Evolutionary conservation across 2,329 filamentous ascomycete species (phyloP), one percentile per base, ranked within the genome.

Genomic region (Aureobasidium sp.): DNA sequence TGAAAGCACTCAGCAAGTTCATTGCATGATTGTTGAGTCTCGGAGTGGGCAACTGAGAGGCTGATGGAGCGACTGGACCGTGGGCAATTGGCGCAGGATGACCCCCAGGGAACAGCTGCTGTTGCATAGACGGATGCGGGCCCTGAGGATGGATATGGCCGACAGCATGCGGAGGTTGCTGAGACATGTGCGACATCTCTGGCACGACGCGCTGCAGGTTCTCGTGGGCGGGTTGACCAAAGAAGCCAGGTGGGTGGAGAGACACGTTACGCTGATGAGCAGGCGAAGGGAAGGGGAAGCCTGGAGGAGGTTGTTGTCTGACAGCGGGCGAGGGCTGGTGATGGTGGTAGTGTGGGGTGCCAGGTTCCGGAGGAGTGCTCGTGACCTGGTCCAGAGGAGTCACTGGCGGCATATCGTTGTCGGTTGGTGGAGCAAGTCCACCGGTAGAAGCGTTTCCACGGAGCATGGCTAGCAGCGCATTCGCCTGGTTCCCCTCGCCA

Each of bases 1-100:
- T 85, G 73, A 87, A 85, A 1, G 80, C 77, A 65, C 80, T 82
- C 51, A 87, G 71, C 35, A 86, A 69, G n/a, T 77, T 77, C 61
- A 81, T 74, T 1, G 81, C 77, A 68, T 86, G 83, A 13, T 77
- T 77, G 37, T 75, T 84, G 33, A 86, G 76, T 63, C 79, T 81
- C 7, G 82, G 82, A 40, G 79, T 75, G 17, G 84, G 83, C 25
- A 86, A 68, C 55, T 81, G 81, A 65, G 83, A 70, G 5, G 83
- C 81, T 35, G 80, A 77, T 1, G 83, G 84, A 31, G 80, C 76
- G 37, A 73, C 70, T 42, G 77, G 74, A n/a, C 74, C 74, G 60
- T 74, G 74, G 54, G 67, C 38, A 63, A 60, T 50, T 54, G 62
- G 25, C 67, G 43, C 21, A 61, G 65, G 13, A 65, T 63, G 35